Evolutionary conservation across 2,329 filamentous ascomycete species (phyloP).

Genomic region (Epichloe brachyelytri): DNA sequence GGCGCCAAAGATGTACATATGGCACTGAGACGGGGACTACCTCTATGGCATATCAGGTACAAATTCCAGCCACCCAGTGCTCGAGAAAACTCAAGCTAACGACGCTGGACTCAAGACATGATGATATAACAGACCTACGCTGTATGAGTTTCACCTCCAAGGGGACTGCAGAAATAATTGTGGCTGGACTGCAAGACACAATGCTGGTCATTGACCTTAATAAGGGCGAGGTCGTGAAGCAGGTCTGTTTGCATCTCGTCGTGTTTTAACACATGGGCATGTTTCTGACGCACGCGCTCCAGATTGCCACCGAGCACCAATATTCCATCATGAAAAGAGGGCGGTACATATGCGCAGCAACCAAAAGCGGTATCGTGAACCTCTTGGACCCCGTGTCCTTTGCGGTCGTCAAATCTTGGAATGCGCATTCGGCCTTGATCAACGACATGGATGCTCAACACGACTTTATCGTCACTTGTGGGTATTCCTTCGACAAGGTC

Average conservation of each 20-base stretch:
- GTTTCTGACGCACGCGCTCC: slow-evolving; percentile 17
- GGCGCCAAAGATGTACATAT: slow-evolving; percentile 78
- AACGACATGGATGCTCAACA: slow-evolving; percentile 97
- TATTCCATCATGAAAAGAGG: slow-evolving; percentile 90
- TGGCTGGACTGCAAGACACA: slow-evolving; percentile 71
- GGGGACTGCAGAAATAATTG: slow-evolving; percentile 68
- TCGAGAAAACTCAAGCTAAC: neutral
- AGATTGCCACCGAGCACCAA: slow-evolving; percentile 46
- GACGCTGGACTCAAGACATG: slow-evolving; percentile 32
- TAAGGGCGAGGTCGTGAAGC: slow-evolving; percentile 60
- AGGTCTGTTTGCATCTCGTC: slow-evolving; percentile 26
- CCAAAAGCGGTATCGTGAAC: slow-evolving; percentile 68
- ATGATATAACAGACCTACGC: slow-evolving; percentile 71
- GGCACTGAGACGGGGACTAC: slow-evolving; percentile 66
- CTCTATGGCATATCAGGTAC: slow-evolving; percentile 79
- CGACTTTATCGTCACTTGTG: slow-evolving; percentile 90
- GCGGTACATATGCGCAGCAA: slow-evolving; percentile 85
- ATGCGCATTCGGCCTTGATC: slow-evolving; percentile 75
- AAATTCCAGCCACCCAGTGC: neutral
- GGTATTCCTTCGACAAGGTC: slow-evolving; percentile 70
- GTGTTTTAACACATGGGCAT: neutral
- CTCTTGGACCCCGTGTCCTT: slow-evolving; percentile 73
- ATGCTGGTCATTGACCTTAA: slow-evolving; percentile 67
- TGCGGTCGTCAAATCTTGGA: slow-evolving; percentile 73
- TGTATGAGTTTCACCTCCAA: slow-evolving; percentile 96